phyloP scores from a whole-genome alignment of 2,329 filamentous ascomycete genomes.

The Rutstroemia sp. region DNA sequence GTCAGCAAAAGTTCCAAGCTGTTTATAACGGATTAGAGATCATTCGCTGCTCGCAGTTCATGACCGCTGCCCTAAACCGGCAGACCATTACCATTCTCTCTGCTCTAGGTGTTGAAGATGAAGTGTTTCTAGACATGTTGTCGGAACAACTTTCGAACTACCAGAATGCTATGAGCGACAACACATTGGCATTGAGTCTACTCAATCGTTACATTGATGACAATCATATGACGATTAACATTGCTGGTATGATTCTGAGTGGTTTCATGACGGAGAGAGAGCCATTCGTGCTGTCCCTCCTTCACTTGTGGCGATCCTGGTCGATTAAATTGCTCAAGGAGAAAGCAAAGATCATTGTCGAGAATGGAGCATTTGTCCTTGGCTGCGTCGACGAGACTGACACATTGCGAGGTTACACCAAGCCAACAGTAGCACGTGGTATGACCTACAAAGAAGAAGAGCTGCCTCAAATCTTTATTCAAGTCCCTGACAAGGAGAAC shows the following conservation, averaged over 20 bases:
- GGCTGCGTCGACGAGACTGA: slow-evolving; percentile 83
- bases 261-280: slow-evolving; percentile 71
- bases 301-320: slow-evolving; percentile 84
- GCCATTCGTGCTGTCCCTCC: slow-evolving; percentile 72
- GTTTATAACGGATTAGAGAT: slow-evolving; percentile 71
- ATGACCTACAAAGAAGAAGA: slow-evolving; percentile 36
- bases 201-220: slow-evolving; percentile 75
- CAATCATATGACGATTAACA: slow-evolving; percentile 67
- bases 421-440: slow-evolving; percentile 31
- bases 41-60: slow-evolving; percentile 70
- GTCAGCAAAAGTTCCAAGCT: slow-evolving; percentile 80
- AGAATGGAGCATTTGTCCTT: slow-evolving; percentile 78
- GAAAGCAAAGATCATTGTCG: slow-evolving; percentile 77
- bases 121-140: slow-evolving; percentile 62
- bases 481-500: slow-evolving; percentile 56
- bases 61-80: slow-evolving; percentile 75
- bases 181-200: slow-evolving; percentile 55
- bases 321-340: slow-evolving; percentile 86
- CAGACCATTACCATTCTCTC: slow-evolving; percentile 86
- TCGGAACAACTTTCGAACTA: slow-evolving; percentile 60
- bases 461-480: slow-evolving; percentile 83
- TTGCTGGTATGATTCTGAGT: slow-evolving; percentile 69
- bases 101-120: slow-evolving; percentile 61
- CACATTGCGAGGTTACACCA: slow-evolving; percentile 63
- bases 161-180: slow-evolving; percentile 60